A percentile compares a stretch with the other conserved stretches of the same genome.
Conservation (phyloP, 2,329 filamentous ascomycete species). For the Calonectria pseudoreteaudii region DNA sequence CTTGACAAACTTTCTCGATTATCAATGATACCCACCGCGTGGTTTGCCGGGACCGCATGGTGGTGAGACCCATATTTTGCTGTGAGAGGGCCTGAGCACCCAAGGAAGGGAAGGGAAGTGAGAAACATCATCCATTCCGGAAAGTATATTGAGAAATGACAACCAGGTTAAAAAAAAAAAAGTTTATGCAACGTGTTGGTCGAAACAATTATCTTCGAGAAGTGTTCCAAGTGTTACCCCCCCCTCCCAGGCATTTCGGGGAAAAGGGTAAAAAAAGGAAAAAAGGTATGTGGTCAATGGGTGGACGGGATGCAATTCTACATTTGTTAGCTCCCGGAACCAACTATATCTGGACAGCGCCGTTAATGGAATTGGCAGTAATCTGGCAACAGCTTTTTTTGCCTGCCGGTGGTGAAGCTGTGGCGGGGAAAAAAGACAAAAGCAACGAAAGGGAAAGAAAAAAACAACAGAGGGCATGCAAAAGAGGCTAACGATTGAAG, state of each 20-base stretch:
- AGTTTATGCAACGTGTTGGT: neutral
- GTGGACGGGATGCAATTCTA: neutral
- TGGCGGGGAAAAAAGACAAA: neutral
- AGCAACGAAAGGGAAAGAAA: neutral
- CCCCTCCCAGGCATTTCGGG: neutral
- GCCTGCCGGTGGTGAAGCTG: constrained; percentile 10
- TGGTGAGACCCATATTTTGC: neutral
- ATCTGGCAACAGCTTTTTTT: neutral
- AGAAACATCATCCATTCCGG: neutral
- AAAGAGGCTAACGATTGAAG: neutral
- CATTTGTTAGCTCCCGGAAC: constrained; percentile 8
- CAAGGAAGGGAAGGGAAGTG: neutral
- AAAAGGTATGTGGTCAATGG: neutral
- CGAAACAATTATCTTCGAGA: neutral
- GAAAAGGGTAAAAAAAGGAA: neutral
- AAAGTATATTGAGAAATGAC: neutral
- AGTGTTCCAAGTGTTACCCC: neutral
- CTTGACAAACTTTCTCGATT: neutral
- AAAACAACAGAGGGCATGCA: neutral
- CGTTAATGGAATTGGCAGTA: neutral
- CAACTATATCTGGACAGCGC: neutral
- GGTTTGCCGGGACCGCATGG: neutral
- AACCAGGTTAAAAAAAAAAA: neutral
- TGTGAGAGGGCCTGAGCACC: neutral
- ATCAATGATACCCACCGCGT: neutral